Base-by-base conservation (phyloP, 768 basidiomycete species). In the Lactifluus volemus region DNA sequence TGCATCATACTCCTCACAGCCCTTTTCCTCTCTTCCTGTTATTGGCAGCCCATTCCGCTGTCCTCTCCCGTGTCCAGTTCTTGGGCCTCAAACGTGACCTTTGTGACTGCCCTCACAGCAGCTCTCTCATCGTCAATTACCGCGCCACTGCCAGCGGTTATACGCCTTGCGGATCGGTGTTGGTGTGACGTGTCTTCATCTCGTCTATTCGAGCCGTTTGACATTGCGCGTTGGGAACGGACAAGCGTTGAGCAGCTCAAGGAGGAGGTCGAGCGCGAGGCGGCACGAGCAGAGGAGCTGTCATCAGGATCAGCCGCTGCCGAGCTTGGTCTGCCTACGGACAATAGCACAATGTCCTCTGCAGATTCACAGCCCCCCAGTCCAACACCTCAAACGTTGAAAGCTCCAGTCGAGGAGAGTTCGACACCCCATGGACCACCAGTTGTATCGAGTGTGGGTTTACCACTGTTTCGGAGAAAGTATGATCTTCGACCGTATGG, bases 1-100 rank as follows among this genome's bases (percentile, higher is more conserved):
- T 93, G 91, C 77, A 86, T 93, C 57, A 78, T 90, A 25, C 79
- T 93, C 21, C 82, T 93, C 14, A 79, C 83, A 0, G 87, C 90
- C n/a, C 79, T 92, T 52, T 92, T 91, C 70, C 77, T 90, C 62
- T 88, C 91, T 15, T 88, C 91, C 17, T 93, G 91, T 71, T 92
- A 92, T 73, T 92, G 91, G 91, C 88, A 89, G 63, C 88, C 92
- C 34, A 82, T 90, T 59, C 81, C 85, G 25, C 71, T 84, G 50
- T 80, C 84, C 62, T 82, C 79, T 30, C 76, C 79, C 0, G 82
- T 92, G 60, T 79, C 82, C 12, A 70, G 69, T 17, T 85, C 88
- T 10, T 89, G 86, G 86, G 77, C 80, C 49, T 84, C 85, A 67
- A 80, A 89, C 70, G 86, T 84, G 12, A 89, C 88, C 15, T 89